phyloP scores from a whole-genome alignment of 441 rosid genomes.

The Kokia cookei region DNA sequence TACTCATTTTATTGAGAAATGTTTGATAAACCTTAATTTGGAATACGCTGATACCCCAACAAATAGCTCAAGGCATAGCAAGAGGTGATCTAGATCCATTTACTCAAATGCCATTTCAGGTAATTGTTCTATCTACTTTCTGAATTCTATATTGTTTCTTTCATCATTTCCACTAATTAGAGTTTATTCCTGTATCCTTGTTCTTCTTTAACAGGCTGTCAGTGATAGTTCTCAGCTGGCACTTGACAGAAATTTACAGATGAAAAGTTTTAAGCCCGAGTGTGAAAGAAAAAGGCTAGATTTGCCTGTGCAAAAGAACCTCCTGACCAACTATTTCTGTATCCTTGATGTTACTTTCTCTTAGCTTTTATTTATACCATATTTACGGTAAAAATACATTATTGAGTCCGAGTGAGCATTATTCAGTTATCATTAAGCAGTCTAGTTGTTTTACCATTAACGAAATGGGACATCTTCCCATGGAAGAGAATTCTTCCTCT shows the following conservation, averaged over 20 bases:
- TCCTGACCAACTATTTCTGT: slow-evolving; percentile 89
- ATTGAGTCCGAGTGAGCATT: neutral
- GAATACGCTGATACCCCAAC: slow-evolving; percentile 56
- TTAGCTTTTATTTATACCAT: slow-evolving; percentile 1
- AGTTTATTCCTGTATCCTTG: neutral
- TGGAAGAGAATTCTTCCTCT: neutral
- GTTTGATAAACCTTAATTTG: slow-evolving; percentile 38
- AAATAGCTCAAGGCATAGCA: slow-evolving; percentile 83
- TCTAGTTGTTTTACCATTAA: slow-evolving; percentile 6
- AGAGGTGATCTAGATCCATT: slow-evolving; percentile 88
- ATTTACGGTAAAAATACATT: neutral
- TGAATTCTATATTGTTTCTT: neutral
- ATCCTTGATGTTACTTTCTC: slow-evolving; percentile 34
- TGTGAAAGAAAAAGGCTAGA: slow-evolving; percentile 66
- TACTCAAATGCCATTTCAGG: slow-evolving; percentile 78
- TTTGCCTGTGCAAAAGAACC: slow-evolving; percentile 91
- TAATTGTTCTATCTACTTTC: slow-evolving; percentile 16
- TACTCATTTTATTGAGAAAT: neutral
- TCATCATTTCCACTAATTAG: neutral
- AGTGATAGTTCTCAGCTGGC: slow-evolving; percentile 23
- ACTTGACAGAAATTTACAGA: slow-evolving; percentile 17
- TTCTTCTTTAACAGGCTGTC: slow-evolving; percentile 36
- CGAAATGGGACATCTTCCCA: neutral
- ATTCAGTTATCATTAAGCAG: slow-evolving; percentile 2
- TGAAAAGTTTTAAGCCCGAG: slow-evolving; percentile 42